Percentiles rank a stretch among this genome's conserved stretches.
Evolutionary conservation across 2,329 filamentous ascomycete species (phyloP).

Genomic region (Penicillium sp.): DNA sequence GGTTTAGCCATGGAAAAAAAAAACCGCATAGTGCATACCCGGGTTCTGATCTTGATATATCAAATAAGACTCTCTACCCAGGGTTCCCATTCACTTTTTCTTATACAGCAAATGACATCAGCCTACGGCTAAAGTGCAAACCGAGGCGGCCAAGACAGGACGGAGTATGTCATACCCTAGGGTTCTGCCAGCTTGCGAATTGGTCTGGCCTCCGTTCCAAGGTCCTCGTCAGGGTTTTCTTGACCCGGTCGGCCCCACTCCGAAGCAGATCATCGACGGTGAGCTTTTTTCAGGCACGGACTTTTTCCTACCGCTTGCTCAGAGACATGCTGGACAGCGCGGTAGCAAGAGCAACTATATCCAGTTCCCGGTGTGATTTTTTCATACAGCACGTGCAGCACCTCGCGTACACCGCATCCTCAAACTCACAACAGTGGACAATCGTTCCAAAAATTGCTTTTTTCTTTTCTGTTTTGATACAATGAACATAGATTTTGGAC

Average conservation of each 20-base stretch:
- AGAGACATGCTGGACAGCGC: not conserved
- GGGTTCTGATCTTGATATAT: too few species aligned
- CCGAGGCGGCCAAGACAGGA: not conserved
- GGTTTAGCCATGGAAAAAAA: not conserved
- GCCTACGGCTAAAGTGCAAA: not conserved
- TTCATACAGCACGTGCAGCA: not conserved
- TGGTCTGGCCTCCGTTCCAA: not conserved
- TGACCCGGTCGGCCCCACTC: constrained; percentile 18
- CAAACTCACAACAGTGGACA: constrained; percentile 27
- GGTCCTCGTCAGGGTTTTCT: constrained; percentile 22
- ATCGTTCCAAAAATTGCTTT: not conserved
- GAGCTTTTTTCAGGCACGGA: constrained; percentile 18
- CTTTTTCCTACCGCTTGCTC: constrained; percentile 4
- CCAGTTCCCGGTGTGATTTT: constrained; percentile 26
- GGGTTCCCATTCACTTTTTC: too few species aligned
- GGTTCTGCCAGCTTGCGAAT: not conserved
- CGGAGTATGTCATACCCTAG: not conserved
- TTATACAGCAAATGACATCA: not conserved
- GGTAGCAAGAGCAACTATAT: constrained; percentile 12
- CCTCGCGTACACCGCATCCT: constrained; percentile 22
- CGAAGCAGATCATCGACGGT: constrained; percentile 25
- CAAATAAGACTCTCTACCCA: too few species aligned
- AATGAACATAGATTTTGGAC: not conserved
- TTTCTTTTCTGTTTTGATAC: not conserved
- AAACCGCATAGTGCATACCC: not conserved